Base-by-base conservation (phyloP, 2,329 filamentous ascomycete genomes). In the Aspergillus felis region DNA sequence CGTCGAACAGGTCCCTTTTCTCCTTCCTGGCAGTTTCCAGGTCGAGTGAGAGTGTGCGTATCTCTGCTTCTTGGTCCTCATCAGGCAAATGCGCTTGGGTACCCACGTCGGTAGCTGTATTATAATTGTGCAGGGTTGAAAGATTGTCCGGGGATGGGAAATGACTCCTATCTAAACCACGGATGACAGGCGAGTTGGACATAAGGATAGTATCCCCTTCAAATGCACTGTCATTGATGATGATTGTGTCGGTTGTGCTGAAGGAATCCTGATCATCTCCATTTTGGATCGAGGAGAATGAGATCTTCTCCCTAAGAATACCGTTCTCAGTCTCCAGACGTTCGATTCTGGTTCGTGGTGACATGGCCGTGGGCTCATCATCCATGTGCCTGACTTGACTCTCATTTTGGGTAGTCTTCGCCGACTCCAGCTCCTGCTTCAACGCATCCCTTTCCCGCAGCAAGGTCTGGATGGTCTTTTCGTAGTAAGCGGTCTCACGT, bases 11-110 rank as follows among this genome's bases (percentile, higher is more conserved):
- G 8, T 66, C 65, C 7, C 61, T 64, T 57, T 78, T 79, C 50
- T 76, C 76, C 51, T 70, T 69, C 48, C 68, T 73, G 2, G 72
- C 74, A 10, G 68, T 63, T 54, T 75, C 71, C n/a, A 79, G 61
- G 35, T 79, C 75, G 14, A 68, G 63, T 1, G 66, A 65, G 48
- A 79, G 67, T 2, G 61, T 54, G 8, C 65, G 56, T 12, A 69
- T 58, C 17, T 76, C 73, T 3, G 64, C 61, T 38, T 61, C 58
- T 29, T 63, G 62, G 8, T 57, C 53, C n/a, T 53, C 24, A 29
- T 62, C 51, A 24, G 59, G 24, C 3, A 63, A 56, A n/a, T 56
- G 47, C 22, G 64, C 62, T 52, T 66, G 62, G 7, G 53, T 60
- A 6, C 62, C 61, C n/a, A 58, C 63, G 42, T 68, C 59, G 35